Conservation (phyloP, 495 filamentous ascomycete genomes). For the Lasiosphaeris hirsuta region DNA sequence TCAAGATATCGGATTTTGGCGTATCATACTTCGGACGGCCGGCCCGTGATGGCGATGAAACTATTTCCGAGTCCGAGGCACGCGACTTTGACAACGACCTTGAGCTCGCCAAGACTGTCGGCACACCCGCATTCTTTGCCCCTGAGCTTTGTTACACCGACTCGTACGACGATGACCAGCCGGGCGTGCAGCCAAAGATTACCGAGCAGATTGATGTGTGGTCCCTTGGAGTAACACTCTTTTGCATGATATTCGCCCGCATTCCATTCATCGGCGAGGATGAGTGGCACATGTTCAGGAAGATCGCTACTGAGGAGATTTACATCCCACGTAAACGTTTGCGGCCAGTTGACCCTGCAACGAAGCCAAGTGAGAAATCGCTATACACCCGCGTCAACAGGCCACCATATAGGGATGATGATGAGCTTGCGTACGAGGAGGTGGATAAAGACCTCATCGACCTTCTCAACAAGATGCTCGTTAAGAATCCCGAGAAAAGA, state of each 20-base stretch:
- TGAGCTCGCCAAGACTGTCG: constrained; percentile 95
- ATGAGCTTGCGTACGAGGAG: constrained; percentile 79
- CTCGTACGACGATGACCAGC: constrained; percentile 32
- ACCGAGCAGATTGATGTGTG: constrained; percentile 85
- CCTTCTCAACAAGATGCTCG: constrained; percentile 74
- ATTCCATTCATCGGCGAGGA: constrained; percentile 89
- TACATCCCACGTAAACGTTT: constrained; percentile 82
- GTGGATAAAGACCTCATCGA: constrained; percentile 80
- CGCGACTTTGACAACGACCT: constrained; percentile 83
- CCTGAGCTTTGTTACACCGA: constrained; percentile 94
- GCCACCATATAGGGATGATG: constrained; percentile 52
- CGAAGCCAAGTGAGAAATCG: constrained; percentile 45
- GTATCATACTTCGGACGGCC: constrained; percentile 93
- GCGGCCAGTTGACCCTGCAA: constrained; percentile 64
- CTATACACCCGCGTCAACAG: constrained; percentile 53
- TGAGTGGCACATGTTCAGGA: constrained; percentile 84
- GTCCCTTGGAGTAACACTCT: constrained; percentile 94
- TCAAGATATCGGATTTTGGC: constrained; percentile 99
- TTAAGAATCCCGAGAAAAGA: constrained; percentile 81
- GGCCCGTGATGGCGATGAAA: constrained; percentile 71
- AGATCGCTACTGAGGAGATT: constrained; percentile 84
- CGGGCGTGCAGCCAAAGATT: constrained; percentile 44
- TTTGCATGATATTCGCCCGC: constrained; percentile 89
- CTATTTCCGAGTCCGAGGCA: constrained; percentile 78
- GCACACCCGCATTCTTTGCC: constrained; percentile 95